Base-by-base conservation (phyloP, 192 early-diverging fungal genomes). In the Diversispora epigaea region DNA sequence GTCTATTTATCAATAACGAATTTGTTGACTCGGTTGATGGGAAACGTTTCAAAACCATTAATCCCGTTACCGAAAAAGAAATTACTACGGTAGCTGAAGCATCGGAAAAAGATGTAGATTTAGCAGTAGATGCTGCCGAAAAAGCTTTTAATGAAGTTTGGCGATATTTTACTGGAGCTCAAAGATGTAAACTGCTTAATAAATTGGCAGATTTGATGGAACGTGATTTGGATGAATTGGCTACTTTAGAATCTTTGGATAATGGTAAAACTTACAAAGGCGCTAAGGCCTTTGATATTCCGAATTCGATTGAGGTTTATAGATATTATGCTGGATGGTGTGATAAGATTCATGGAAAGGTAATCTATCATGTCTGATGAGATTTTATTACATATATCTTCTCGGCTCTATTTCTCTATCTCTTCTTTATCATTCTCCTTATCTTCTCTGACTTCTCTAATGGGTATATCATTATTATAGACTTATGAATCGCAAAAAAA, bases 301-400 rank as follows among this genome's bases (percentile, higher is more conserved):
- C 88, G 6, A 79, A 82, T 52, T 83, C 86, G 14, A 79, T 88
- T 17, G 81, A 82, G 39, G 87, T 87, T 73, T 87, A 93, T 81
- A 85, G 93, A 73, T 93, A 92, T 84, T 96, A 89, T 86, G 92
- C 94, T 6, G 84, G 88, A 21, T 86, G 79, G 61, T 80, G 91
- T 22, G 82, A 88, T 49, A 89, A 94, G 82, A 77, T 89, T 8
- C 80, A 86, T 41, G 85, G 83, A 61, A 83, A 88, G 68, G 68
- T 66, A 54, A 54, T 32, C 25, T 32, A 32, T 32, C 25, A 1
- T 32, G 25, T 32, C 25, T n/a, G n/a, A n/a, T n/a, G n/a, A n/a
- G n/a, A n/a, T n/a, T n/a, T 32, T 32, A 32, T 32, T 32, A 32
- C 25, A 14, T 3, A 49, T 49, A 11, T 11, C 14, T 49, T 54